phyloP scores from a whole-genome alignment of 495 filamentous ascomycete genomes.

The Darksidea phi region DNA sequence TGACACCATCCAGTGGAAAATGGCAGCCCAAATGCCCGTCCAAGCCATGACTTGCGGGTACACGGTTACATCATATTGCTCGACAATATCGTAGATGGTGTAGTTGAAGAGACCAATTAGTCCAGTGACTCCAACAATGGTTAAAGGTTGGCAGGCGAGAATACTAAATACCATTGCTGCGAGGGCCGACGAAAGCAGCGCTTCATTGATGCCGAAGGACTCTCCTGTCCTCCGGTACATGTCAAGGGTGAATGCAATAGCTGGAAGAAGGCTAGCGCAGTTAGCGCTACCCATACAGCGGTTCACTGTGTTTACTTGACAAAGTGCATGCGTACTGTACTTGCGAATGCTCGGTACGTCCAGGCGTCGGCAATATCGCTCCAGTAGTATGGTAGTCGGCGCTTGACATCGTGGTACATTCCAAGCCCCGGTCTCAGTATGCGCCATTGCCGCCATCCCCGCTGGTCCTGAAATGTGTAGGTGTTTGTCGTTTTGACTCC shows the following conservation, averaged over 20 bases:
- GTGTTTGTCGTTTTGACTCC: not conserved
- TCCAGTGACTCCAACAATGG: constrained; percentile 14
- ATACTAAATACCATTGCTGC: constrained; percentile 44
- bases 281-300: not conserved
- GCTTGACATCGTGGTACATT: constrained; percentile 44
- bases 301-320: constrained; percentile 35
- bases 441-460: constrained; percentile 23
- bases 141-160: constrained; percentile 14
- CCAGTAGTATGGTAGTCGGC: constrained; percentile 44
- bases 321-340: constrained; percentile 45
- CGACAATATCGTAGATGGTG: constrained; percentile 45
- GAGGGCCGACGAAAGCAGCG: constrained; percentile 43
- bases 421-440: constrained; percentile 38
- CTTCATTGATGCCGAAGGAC: constrained; percentile 47
- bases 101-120: constrained; percentile 44
- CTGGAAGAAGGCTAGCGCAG: constrained; percentile 39
- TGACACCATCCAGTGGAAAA: constrained; percentile 43
- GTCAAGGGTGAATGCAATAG: constrained; percentile 44
- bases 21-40: constrained; percentile 42
- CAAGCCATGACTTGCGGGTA: constrained; percentile 44
- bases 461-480: constrained; percentile 12
- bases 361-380: constrained; percentile 44
- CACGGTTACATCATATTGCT: constrained; percentile 31
- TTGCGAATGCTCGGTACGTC: constrained; percentile 42
- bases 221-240: constrained; percentile 41